These are phyloP conservation scores for Penicillium coffeae DNA, from an alignment of 495 filamentous ascomycete genomes.

Conservation along the genomic window DNA sequence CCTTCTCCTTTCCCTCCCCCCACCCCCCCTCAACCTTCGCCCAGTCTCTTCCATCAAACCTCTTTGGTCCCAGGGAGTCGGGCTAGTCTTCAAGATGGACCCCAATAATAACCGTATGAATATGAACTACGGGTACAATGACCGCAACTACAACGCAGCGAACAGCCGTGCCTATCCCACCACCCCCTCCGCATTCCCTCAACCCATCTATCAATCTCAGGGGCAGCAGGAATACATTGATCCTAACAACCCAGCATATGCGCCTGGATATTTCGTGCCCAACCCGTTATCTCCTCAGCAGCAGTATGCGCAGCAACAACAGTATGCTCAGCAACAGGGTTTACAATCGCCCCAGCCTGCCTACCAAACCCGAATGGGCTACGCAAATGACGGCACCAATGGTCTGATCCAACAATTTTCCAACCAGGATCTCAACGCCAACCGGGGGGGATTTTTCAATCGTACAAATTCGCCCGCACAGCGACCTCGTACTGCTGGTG, in stretches of 20 bases:
- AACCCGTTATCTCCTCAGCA: slow-evolving; percentile 47
- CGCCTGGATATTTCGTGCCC: slow-evolving; percentile 63
- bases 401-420: slow-evolving; percentile 94
- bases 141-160: slow-evolving; percentile 60
- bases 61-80: slow-evolving; percentile 7
- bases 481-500: slow-evolving; percentile 73
- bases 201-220: slow-evolving; percentile 73
- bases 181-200: slow-evolving; percentile 92
- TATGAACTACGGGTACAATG: slow-evolving; percentile 65
- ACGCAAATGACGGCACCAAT: slow-evolving; percentile 61
- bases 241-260: slow-evolving; percentile 47
- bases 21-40: slow-evolving; percentile 9
- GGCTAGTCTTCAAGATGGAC: slow-evolving; percentile 40
- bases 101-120: slow-evolving; percentile 59
- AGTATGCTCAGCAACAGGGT: slow-evolving; percentile 60
- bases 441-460: slow-evolving; percentile 62
- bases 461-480: slow-evolving; percentile 68
- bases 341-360: slow-evolving; percentile 50
- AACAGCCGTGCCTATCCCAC: slow-evolving; percentile 88
- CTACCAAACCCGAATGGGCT: slow-evolving; percentile 46
- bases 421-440: slow-evolving; percentile 85
- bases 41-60: slow-evolving; percentile 11
- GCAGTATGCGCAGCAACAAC: slow-evolving; percentile 53
- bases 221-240: slow-evolving; percentile 53
- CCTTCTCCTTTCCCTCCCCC: slow-evolving; percentile 23